A percentile compares a stretch with the other conserved stretches of the same genome.
These are phyloP conservation scores for Theobroma cacao DNA, from an alignment of 345 rosid genomes.

Conservation along the genomic window DNA sequence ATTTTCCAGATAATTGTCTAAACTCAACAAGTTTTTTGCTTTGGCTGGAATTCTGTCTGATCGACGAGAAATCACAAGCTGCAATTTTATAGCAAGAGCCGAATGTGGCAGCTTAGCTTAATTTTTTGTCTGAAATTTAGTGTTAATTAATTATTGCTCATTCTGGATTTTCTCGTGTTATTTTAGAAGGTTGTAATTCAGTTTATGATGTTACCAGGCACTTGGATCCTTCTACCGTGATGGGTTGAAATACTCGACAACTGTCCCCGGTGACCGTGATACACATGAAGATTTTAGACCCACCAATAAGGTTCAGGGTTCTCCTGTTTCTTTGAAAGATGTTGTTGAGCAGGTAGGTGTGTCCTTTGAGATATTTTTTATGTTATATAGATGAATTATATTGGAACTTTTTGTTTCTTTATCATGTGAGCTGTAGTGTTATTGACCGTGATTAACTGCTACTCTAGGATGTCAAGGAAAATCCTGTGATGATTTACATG, in stretches of 20 bases:
- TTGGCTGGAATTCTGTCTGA: background rate
- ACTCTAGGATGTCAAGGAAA: slow-evolving; percentile 81
- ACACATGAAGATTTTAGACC: slow-evolving; percentile 87
- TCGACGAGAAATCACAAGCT: background rate
- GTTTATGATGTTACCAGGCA: slow-evolving; percentile 36
- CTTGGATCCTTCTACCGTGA: slow-evolving; percentile 34
- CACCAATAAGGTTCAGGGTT: slow-evolving; percentile 48
- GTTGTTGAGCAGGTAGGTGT: slow-evolving; percentile 67
- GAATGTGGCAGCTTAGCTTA: background rate
- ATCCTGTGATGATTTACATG: slow-evolving; percentile 94
- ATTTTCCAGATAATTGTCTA: background rate
- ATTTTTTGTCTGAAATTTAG: background rate
- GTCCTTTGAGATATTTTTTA: slow-evolving; percentile 4
- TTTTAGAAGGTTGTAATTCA: background rate
- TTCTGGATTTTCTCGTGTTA: background rate
- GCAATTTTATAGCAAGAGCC: background rate
- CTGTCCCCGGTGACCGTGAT: slow-evolving; percentile 69
- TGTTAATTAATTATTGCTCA: background rate
- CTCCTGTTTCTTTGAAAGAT: slow-evolving; percentile 54
- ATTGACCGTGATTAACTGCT: slow-evolving; percentile 18
- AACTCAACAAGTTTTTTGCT: background rate
- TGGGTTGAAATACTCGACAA: slow-evolving; percentile 47
- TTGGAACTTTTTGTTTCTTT: slow-evolving; percentile 2
- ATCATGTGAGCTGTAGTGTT: background rate
- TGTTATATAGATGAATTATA: background rate